Evolutionary conservation across 78 protist genomes (phyloP), one percentile per base, ranked within the genome.

Genomic region (Dictyostelium intermedium): DNA sequence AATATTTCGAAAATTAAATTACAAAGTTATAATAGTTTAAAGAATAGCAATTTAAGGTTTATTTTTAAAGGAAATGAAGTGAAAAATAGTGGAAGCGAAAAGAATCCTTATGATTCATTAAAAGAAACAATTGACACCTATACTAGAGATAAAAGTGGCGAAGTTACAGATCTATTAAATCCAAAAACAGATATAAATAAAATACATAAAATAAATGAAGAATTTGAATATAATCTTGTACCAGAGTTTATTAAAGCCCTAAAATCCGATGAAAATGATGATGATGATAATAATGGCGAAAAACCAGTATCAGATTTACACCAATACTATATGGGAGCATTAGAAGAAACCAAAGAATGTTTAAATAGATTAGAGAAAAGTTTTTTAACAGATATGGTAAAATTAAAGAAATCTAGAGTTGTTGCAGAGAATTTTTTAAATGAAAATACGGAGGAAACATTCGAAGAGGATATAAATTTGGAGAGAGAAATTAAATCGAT

Each of bases 111-210:
- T n/a, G n/a, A n/a, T n/a, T n/a, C n/a, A n/a, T n/a, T n/a, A n/a
- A n/a, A n/a, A n/a, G n/a, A n/a, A n/a, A n/a, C n/a, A n/a, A n/a
- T n/a, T n/a, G n/a, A n/a, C n/a, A n/a, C n/a, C n/a, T n/a, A n/a
- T n/a, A n/a, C n/a, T n/a, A n/a, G n/a, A n/a, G n/a, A n/a, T n/a
- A n/a, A n/a, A n/a, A n/a, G n/a, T n/a, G n/a, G n/a, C n/a, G n/a
- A n/a, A n/a, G n/a, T n/a, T n/a, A n/a, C n/a, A n/a, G n/a, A n/a
- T n/a, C n/a, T n/a, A n/a, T n/a, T n/a, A n/a, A n/a, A n/a, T n/a
- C n/a, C n/a, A n/a, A n/a, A n/a, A n/a, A n/a, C n/a, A n/a, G n/a
- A 41, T 70, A 61, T 34, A 18, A 63, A 85, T 45, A 72, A 74
- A 18, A 73, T 25, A 23, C 83, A 85, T 27, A 53, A 23, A 27